phyloP scores from a whole-genome alignment of 805 yeast species.

The Lipomyces spencermartinsiae region DNA sequence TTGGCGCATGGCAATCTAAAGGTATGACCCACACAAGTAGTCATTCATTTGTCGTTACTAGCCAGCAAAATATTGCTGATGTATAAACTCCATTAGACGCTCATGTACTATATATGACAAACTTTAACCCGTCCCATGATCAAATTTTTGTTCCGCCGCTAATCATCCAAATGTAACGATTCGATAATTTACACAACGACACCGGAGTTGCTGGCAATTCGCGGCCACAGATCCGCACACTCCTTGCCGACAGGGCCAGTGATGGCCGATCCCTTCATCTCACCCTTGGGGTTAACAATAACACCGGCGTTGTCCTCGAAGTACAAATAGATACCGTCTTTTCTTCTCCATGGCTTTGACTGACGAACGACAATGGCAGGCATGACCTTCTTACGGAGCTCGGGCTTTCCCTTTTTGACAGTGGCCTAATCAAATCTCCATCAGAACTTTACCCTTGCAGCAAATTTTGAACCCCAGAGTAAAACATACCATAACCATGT shows the following conservation, averaged over 20 bases:
- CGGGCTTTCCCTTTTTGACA: conserved; percentile 99
- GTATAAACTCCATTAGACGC: not conserved
- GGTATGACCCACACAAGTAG: no score
- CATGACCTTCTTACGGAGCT: conserved; percentile 99
- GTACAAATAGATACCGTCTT: conserved; percentile 99
- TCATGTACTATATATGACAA: conserved; percentile 2
- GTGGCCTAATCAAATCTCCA: conserved; percentile 60
- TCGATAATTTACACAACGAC: conserved; percentile 84
- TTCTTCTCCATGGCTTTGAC: conserved; percentile 99
- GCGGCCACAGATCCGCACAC: conserved; percentile 99
- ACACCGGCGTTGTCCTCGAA: conserved; percentile 98
- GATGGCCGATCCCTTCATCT: conserved; percentile 99
- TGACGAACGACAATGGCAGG: conserved; percentile 99
- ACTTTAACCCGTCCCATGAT: conserved; percentile 1
- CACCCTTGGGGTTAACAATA: conserved; percentile 99
- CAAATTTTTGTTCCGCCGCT: not conserved
- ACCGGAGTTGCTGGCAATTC: conserved; percentile 99
- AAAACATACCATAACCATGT: conserved; percentile 81
- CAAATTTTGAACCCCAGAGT: not conserved
- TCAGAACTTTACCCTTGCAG: not conserved
- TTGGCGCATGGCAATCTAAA: no score
- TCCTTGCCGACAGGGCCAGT: conserved; percentile 99
- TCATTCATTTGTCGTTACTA: not conserved
- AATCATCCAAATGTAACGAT: not conserved
- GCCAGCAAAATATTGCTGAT: not conserved